phyloP scores from a whole-genome alignment of 2,329 filamentous ascomycete species.

The Stagonosporopsis rhizophila region DNA sequence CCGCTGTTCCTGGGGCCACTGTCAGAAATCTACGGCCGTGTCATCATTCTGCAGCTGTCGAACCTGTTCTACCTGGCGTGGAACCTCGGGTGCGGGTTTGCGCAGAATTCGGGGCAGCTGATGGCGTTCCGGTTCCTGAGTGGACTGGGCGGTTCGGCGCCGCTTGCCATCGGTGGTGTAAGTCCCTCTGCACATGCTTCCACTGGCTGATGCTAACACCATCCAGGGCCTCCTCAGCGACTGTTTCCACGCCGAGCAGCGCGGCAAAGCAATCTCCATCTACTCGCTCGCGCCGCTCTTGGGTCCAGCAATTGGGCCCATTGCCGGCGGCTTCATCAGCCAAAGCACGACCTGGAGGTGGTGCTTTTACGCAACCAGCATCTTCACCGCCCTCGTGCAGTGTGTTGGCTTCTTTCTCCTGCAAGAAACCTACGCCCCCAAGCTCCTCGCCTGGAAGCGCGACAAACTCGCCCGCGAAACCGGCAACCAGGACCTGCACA shows the following conservation, averaged over 20 bases:
- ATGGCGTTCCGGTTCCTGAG: conserved; percentile 49
- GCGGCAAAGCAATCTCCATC: conserved; percentile 67
- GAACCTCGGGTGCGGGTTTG: conserved; percentile 52
- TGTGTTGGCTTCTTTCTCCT: conserved; percentile 67
- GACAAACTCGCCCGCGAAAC: conserved; percentile 64
- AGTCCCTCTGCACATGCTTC: not conserved
- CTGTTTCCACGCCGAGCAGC: conserved; percentile 66
- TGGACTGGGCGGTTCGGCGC: conserved; percentile 49
- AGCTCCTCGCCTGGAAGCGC: conserved; percentile 66
- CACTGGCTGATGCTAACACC: not conserved
- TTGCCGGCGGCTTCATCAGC: conserved; percentile 70
- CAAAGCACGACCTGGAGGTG: conserved; percentile 73
- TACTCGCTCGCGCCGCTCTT: conserved; percentile 70
- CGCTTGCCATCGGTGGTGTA: conserved; percentile 48
- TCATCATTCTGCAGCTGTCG: conserved; percentile 45
- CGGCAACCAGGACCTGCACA: conserved; percentile 66
- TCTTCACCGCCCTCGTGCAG: conserved; percentile 68
- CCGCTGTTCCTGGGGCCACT: conserved; percentile 49
- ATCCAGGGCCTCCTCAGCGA: conserved; percentile 56
- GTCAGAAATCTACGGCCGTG: conserved; percentile 50
- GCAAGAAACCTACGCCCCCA: conserved; percentile 71
- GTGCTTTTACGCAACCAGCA: conserved; percentile 73
- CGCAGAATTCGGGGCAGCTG: conserved; percentile 42
- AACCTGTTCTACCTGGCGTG: conserved; percentile 51
- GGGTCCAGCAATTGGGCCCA: conserved; percentile 70